Evolutionary conservation across 352 stramenopile genomes (phyloP).

Genomic region (Plasmopara viticola): DNA sequence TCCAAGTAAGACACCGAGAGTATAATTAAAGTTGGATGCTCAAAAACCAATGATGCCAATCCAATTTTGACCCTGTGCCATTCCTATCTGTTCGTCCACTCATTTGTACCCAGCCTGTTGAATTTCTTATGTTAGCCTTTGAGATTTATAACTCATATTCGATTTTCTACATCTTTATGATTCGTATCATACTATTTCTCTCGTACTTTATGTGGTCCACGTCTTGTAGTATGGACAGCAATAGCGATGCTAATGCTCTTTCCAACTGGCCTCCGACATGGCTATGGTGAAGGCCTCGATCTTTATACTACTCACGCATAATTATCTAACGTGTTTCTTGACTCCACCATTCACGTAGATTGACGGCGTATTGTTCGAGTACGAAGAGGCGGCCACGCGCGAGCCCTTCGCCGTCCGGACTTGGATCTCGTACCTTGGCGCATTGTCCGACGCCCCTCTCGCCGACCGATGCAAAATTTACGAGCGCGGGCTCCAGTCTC

Average conservation of each 20-base stretch:
- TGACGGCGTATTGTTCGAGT: slow-evolving; percentile 32
- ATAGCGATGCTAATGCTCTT: background rate
- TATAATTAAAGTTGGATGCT: no score
- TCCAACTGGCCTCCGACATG: background rate
- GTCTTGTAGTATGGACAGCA: background rate
- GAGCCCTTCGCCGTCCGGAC: slow-evolving; percentile 82
- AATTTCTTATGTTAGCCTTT: no score
- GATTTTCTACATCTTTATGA: no score
- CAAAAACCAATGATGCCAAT: no score
- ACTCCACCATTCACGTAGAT: slow-evolving; percentile 1
- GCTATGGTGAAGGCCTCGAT: background rate
- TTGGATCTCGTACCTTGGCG: slow-evolving; percentile 70
- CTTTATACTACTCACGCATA: background rate
- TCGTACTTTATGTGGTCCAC: no score
- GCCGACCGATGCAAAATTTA: slow-evolving; percentile 58
- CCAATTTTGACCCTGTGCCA: no score
- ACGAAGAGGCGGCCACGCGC: slow-evolving; percentile 80
- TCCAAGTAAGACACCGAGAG: no score
- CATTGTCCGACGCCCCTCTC: slow-evolving; percentile 20
- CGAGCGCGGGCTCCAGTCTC: slow-evolving; percentile 74
- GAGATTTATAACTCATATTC: no score
- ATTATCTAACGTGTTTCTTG: background rate
- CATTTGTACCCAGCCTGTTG: no score
- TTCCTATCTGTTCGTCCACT: no score
- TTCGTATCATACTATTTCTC: no score